Percentiles rank a stretch among this genome's conserved stretches.
Evolutionary conservation across 805 yeast genomes (phyloP).

Genomic region (Hermanozyma aechmeae): DNA sequence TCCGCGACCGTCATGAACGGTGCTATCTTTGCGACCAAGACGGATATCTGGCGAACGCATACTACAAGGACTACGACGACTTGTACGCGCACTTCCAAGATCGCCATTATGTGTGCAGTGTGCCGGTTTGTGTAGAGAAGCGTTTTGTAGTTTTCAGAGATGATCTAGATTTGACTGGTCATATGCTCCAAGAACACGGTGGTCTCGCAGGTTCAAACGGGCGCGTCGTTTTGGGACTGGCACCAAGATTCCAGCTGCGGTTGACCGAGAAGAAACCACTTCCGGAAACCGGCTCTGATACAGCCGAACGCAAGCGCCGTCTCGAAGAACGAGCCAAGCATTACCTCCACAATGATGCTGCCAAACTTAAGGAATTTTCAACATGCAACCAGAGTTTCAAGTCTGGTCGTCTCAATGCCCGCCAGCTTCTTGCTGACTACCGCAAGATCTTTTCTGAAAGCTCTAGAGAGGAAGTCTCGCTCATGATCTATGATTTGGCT

Average conservation of each 20-base stretch:
- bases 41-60: slow-evolving; percentile 47
- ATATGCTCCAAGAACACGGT: slow-evolving; percentile 77
- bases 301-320: slow-evolving; percentile 30
- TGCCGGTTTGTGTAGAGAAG: slow-evolving; percentile 72
- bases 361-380: slow-evolving; percentile 39
- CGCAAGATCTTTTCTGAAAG: slow-evolving; percentile 29
- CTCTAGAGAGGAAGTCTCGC: slow-evolving; percentile 39
- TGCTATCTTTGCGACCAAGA: slow-evolving; percentile 83
- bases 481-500: slow-evolving; percentile 52
- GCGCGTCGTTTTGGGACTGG: slow-evolving; percentile 26
- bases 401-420: slow-evolving; percentile 36
- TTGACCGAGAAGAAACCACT: slow-evolving; percentile 59
- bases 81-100: slow-evolving; percentile 65
- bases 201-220: slow-evolving; percentile 39
- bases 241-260: slow-evolving; percentile 18
- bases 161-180: slow-evolving; percentile 79
- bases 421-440: slow-evolving; percentile 39
- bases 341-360: slow-evolving; percentile 49
- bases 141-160: slow-evolving; percentile 89
- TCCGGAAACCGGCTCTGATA: slow-evolving; percentile 10
- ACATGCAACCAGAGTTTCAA: slow-evolving; percentile 40
- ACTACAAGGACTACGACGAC: slow-evolving; percentile 67
- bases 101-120: slow-evolving; percentile 71
- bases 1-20: slow-evolving; percentile 76
- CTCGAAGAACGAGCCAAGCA: slow-evolving; percentile 82